phyloP scores from a whole-genome alignment of 768 basidiomycete species.

The Leccinum boreale region DNA sequence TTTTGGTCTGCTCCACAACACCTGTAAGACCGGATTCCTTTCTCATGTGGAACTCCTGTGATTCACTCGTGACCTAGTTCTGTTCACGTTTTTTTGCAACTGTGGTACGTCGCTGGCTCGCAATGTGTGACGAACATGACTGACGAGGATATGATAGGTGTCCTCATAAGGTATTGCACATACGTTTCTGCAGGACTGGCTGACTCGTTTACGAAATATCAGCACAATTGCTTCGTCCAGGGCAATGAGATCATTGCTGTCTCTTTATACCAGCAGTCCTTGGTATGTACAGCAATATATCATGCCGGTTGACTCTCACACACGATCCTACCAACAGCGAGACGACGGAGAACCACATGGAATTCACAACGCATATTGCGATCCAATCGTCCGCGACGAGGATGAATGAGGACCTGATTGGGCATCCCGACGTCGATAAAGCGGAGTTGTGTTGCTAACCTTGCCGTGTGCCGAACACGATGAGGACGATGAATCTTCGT shows the following conservation, averaged over 20 bases:
- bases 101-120: slow-evolving; percentile 4
- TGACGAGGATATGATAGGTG: slow-evolving; percentile 6
- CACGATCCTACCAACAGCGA: background rate
- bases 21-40: slow-evolving; percentile 5
- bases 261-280: background rate
- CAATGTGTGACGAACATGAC: background rate
- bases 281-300: slow-evolving; percentile 6
- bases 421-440: background rate
- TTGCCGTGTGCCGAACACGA: background rate
- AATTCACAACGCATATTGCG: slow-evolving; percentile 13
- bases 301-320: slow-evolving; percentile 1
- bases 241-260: slow-evolving; percentile 11
- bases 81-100: background rate
- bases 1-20: background rate
- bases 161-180: slow-evolving; percentile 8
- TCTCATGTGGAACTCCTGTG: background rate
- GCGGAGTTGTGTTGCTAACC: background rate
- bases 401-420: background rate
- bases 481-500: background rate
- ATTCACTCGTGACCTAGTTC: background rate
- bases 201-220: background rate
- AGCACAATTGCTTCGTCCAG: slow-evolving; percentile 12
- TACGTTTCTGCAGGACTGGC: background rate
- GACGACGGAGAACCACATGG: background rate
- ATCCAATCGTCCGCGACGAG: background rate